Percentiles rank a stretch among this genome's conserved stretches.
Evolutionary conservation across 2,329 filamentous ascomycete species (phyloP).

Genomic region (Coniochaeta sp.): DNA sequence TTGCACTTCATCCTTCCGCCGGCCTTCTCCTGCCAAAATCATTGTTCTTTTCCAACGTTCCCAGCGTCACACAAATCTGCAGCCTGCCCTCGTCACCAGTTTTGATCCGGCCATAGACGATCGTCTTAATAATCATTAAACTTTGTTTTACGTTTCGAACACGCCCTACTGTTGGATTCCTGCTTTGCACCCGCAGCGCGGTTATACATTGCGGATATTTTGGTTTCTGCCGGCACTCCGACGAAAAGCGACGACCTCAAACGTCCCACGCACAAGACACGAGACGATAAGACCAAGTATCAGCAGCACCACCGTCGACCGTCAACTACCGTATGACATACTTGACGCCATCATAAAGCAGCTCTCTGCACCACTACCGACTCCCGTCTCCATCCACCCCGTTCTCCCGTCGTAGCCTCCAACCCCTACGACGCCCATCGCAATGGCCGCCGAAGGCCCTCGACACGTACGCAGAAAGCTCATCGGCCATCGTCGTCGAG

Average conservation of each 20-base stretch:
- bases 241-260: not conserved
- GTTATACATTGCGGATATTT: not conserved
- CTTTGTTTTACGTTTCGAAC: not conserved
- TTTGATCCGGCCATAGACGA: not conserved
- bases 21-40: not conserved
- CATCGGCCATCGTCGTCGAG: conserved; percentile 59
- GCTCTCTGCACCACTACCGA: not conserved
- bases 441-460: conserved; percentile 24
- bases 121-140: not conserved
- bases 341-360: not conserved
- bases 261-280: not conserved
- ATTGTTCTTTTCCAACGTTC: not conserved
- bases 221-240: conserved; percentile 1
- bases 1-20: not conserved
- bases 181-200: not conserved
- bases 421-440: not conserved
- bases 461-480: conserved; percentile 50
- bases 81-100: not conserved
- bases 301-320: not conserved
- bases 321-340: not conserved
- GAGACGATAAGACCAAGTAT: not conserved
- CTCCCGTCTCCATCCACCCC: not conserved
- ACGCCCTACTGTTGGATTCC: not conserved
- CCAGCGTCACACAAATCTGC: not conserved
- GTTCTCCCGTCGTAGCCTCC: not conserved